Conservation (phyloP, 2,329 filamentous ascomycete genomes). For the Colletotrichum lentis region DNA sequence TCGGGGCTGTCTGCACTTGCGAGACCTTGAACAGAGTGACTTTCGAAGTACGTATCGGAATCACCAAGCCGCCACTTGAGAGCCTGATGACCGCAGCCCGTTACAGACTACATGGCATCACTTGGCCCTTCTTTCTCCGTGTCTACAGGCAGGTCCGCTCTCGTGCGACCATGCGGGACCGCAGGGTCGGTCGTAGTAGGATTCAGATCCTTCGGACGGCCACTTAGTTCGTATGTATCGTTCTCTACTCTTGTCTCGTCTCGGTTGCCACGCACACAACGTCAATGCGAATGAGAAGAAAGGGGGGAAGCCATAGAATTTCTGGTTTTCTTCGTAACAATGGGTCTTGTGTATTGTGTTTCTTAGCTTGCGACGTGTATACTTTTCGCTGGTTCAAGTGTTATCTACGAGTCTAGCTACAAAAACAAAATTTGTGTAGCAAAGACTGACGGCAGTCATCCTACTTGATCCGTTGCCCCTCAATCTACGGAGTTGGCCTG, state of each 20-base stretch:
- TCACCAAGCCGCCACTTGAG: constrained; percentile 41
- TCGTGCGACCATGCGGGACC: not conserved
- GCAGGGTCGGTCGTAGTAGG: not conserved
- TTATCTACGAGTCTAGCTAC: constrained; percentile 46
- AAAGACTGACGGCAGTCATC: constrained; percentile 64
- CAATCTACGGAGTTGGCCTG: constrained; percentile 54
- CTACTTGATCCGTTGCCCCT: constrained; percentile 69
- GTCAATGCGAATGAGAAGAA: not conserved
- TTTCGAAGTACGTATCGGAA: constrained; percentile 48
- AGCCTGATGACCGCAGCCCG: constrained; percentile 37
- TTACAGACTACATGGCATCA: constrained; percentile 28
- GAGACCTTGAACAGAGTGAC: constrained; percentile 8
- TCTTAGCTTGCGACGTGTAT: constrained; percentile 9
- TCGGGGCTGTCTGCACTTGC: not conserved
- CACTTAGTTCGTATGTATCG: constrained; percentile 33
- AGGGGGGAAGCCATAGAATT: not conserved
- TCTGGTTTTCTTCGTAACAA: constrained; percentile 11
- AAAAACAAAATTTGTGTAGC: constrained; percentile 44
- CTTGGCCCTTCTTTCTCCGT: not conserved
- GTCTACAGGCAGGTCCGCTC: not conserved
- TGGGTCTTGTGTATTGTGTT: constrained; percentile 17
- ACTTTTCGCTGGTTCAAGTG: constrained; percentile 6
- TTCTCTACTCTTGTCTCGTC: constrained; percentile 20
- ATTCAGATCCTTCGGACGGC: not conserved
- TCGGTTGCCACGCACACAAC: constrained; percentile 10